Percentiles rank a stretch among this genome's conserved stretches.
phyloP scores from a whole-genome alignment of 139 green algal genomes.

The Closterium sp. region DNA sequence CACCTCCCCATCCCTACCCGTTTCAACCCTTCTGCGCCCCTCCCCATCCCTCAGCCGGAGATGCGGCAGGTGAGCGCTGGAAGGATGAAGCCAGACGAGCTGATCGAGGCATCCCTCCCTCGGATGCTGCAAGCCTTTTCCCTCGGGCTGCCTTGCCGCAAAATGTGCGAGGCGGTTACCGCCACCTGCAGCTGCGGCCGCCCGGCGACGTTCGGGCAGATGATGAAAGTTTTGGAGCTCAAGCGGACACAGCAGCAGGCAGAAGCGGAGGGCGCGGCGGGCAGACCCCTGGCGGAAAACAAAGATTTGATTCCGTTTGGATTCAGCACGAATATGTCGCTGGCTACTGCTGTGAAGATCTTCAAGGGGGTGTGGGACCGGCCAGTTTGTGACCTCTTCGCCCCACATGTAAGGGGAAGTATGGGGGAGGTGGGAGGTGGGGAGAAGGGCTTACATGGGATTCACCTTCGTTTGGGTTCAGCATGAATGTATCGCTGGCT shows the following conservation, averaged over 20 bases:
- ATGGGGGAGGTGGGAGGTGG: too few species aligned
- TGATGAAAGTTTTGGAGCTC: constrained; percentile 11
- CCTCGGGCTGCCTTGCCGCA: constrained; percentile 34
- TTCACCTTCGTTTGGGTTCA: not conserved
- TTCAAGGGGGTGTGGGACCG: constrained; percentile 30
- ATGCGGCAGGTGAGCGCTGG: not conserved
- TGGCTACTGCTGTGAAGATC: not conserved
- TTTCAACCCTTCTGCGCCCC: too few species aligned
- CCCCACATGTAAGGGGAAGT: not conserved
- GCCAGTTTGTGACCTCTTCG: constrained; percentile 26
- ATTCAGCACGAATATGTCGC: constrained; percentile 38
- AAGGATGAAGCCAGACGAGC: not conserved
- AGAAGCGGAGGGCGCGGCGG: not conserved
- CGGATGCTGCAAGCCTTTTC: constrained; percentile 16
- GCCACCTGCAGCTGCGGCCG: constrained; percentile 32
- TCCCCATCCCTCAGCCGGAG: not conserved
- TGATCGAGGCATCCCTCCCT: not conserved
- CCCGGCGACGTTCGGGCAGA: constrained; percentile 22
- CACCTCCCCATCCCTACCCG: too few species aligned
- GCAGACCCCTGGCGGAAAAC: not conserved
- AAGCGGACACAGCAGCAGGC: not conserved
- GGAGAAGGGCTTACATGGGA: too few species aligned
- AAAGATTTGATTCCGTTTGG: constrained; percentile 15
- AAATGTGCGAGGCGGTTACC: constrained; percentile 40
- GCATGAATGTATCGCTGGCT: constrained; percentile 16